Percentiles rank a stretch among this genome's conserved stretches.
phyloP scores from a whole-genome alignment of 2,329 filamentous ascomycete genomes.

The Pochonia chlamydosporia region DNA sequence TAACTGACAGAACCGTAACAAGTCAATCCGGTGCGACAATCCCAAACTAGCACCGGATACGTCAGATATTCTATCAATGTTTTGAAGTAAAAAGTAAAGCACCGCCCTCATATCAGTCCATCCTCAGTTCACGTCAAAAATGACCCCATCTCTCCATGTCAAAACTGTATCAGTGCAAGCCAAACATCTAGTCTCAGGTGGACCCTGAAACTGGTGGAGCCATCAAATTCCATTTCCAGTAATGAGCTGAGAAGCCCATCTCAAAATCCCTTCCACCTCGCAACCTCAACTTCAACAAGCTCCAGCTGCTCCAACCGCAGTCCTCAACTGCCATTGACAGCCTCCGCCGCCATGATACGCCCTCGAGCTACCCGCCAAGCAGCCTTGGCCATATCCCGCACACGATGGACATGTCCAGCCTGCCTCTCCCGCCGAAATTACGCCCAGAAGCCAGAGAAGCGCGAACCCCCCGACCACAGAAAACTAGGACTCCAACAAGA shows the following conservation, averaged over 20 bases:
- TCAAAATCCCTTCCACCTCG: not conserved
- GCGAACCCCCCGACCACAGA: conserved; percentile 49
- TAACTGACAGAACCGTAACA: too few species aligned
- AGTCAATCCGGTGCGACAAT: too few species aligned
- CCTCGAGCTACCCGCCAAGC: conserved; percentile 17
- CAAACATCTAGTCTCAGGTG: not conserved
- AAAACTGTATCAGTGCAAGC: too few species aligned
- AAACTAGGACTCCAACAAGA: conserved; percentile 60
- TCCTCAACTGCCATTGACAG: conserved; percentile 3
- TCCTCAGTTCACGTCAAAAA: too few species aligned
- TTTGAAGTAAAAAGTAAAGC: too few species aligned
- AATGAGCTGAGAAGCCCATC: conserved; percentile 1
- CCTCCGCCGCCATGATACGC: conserved; percentile 22
- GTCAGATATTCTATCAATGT: too few species aligned
- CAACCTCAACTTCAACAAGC: not conserved
- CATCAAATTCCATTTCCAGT: conserved; percentile 3
- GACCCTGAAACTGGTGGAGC: not conserved
- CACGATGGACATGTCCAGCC: conserved; percentile 25
- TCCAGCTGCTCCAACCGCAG: not conserved
- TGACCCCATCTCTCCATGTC: too few species aligned
- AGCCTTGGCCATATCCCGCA: conserved; percentile 11
- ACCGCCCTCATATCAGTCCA: too few species aligned
- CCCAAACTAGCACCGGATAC: too few species aligned
- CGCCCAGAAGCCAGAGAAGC: conserved; percentile 21
- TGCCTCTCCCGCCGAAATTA: conserved; percentile 24